Percentiles rank a stretch among this genome's conserved stretches.
Evolutionary conservation across 2,329 filamentous ascomycete genomes (phyloP).

Genomic region (Fusarium tuaranense): DNA sequence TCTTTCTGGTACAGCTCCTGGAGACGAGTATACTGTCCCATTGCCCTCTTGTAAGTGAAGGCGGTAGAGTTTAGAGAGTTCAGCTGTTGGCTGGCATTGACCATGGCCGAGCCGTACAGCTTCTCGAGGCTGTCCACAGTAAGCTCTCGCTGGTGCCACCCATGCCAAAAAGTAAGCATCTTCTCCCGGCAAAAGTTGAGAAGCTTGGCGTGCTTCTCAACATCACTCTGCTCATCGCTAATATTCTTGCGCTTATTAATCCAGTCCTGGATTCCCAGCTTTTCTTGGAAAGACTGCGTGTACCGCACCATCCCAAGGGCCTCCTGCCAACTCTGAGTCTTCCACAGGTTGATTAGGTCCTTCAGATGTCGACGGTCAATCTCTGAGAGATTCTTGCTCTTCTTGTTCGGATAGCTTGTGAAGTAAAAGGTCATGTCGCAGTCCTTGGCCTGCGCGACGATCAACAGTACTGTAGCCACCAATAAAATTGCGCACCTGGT

Average conservation of each 20-base stretch:
- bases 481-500: background rate
- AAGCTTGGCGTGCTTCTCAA: background rate
- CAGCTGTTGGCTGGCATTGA: background rate
- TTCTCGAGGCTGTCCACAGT: background rate
- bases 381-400: background rate
- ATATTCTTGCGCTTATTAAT: background rate
- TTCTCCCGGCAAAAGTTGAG: background rate
- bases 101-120: background rate
- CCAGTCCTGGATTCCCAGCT: background rate
- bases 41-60: background rate
- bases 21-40: background rate
- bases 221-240: background rate
- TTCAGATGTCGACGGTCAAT: background rate
- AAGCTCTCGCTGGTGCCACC: background rate
- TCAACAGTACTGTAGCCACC: background rate
- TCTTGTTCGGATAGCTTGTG: background rate
- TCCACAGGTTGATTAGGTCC: background rate
- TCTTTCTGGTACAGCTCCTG: background rate
- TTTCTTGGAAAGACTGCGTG: background rate
- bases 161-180: background rate
- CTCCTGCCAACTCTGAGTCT: background rate
- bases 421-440: background rate
- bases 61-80: background rate
- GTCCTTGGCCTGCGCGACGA: background rate
- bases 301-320: background rate